Evolutionary conservation across 163 green algal genomes (phyloP), one percentile per base, ranked within the genome.

Genomic region (Scenedesmus sp.): DNA sequence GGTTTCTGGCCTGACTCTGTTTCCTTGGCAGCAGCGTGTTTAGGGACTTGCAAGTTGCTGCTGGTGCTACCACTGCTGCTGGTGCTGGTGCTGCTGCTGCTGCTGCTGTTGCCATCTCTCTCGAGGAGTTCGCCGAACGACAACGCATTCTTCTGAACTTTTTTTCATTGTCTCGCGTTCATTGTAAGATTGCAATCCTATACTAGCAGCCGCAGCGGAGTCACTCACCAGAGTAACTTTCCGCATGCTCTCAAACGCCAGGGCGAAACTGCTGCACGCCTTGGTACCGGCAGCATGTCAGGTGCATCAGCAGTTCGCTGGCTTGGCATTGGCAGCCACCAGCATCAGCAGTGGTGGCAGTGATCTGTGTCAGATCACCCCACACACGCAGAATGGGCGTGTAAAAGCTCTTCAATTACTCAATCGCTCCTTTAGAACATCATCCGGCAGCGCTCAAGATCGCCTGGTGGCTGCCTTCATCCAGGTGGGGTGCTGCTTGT

Each of bases 271-370:
- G 70, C 6, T 79, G 23, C 70, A 79, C 70, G 70, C 70, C 5
- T 18, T 79, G 70, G 23, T 79, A 79, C 70, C 70, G 13, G 70
- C 70, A n/a, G 23, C 23, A 4, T 79, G 20, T 16, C 20, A 52
- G 70, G 70, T 23, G 23, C 70, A 79, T 79, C 70, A 79, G 70
- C 70, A 79, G 70, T 18, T 79, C 52, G 70, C 23, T 10, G 70
- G 70, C 70, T 79, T 79, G 70, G 70, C 70, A 13, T 79, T 79
- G 70, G 70, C 70, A 79, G 70, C 70, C 70, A 79, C 23, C 70
- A 79, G 70, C 23, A 79, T 79, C 70, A 52, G 1, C 3, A n/a
- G 70, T 23, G 20, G 70, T 79, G 70, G 23, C 4, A 52, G 5
- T 79, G 70, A 52, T 79, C 70, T 79, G 70, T 79, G 70, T 79